Base-by-base conservation (phyloP, 2,329 filamentous ascomycete genomes). In the Phyllosticta ampelicida region DNA sequence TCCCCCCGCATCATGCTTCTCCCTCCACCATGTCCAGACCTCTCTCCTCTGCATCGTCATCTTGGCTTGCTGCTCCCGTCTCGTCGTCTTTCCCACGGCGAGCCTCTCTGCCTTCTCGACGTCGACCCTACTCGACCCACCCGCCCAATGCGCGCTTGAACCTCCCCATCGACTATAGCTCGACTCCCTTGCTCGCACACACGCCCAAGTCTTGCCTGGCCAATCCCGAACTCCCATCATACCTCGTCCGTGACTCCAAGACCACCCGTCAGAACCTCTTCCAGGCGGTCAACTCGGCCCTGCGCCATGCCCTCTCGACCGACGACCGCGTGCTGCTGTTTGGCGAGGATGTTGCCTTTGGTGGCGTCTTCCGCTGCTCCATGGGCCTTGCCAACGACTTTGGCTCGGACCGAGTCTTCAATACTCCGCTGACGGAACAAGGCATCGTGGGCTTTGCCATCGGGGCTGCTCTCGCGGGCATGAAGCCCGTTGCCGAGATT, bases 341-440 rank as follows among this genome's bases (percentile, higher is more conserved):
- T 67, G 94, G 94, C 49, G 94, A 99, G 73, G 94, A 99, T 69
- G 90, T 99, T 8, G 89, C 94, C 13, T 99, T 99, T 66, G 94
- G 94, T 49, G 94, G 94, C 56, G 94, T 99, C 16, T 99, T 99
- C 69, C 83, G 94, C 59, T 96, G 90, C 74, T 92, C 89, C 29
- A 92, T 94, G 84, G 89, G 91, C 65, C 80, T 99, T 16, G 85
- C 90, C 29, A 87, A 90, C 62, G 89, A 89, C 58, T 95, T 94
- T 70, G 94, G 94, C 9, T 80, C 83, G 2, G 87, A 94, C 60
- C 81, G 94, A 59, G 91, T 99, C 30, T 99, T 99, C 79, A 97
- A 99, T 73, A 97, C 91, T 18, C 94, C 94, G 0, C 74, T 99
- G 64, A 89, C 86, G 30, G 94, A 99, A 70, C 94, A 97, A 73